Conservation (phyloP, 306 rosid species). For the Ormosia semicastrata region DNA sequence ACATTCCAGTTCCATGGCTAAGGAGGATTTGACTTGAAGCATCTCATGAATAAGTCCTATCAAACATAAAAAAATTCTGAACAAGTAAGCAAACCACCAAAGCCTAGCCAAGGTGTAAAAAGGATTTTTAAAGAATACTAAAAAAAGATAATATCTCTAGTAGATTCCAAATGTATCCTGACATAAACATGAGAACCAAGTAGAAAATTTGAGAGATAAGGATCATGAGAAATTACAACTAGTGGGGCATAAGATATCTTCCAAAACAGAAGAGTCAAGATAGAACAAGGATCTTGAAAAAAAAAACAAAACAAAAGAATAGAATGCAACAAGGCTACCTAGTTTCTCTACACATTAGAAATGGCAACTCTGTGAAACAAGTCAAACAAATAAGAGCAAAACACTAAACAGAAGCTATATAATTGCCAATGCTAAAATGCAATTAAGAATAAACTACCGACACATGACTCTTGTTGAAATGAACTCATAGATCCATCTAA, state of each 20-base stretch:
- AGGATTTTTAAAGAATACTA: neutral
- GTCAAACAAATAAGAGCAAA: no score
- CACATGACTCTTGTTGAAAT: neutral
- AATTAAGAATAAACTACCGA: no score
- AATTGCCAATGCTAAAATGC: no score
- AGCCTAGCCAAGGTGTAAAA: neutral
- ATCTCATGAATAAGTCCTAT: conserved; percentile 90
- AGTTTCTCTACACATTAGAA: no score
- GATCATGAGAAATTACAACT: no score
- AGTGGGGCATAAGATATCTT: no score
- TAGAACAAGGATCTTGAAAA: no score
- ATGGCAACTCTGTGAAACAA: no score
- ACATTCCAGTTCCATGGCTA: conserved; percentile 98
- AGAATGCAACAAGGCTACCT: no score
- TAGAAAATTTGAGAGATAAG: neutral
- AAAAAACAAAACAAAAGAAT: no score
- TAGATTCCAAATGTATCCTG: neutral
- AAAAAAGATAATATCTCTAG: neutral
- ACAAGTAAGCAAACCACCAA: conserved; percentile 22
- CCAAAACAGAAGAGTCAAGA: no score
- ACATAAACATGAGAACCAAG: conserved; percentile 4
- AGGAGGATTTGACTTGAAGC: conserved; percentile 96
- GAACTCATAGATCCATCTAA: conserved; percentile 12
- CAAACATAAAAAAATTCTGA: conserved; percentile 14
- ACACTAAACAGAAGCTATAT: no score